Evolutionary conservation across 306 rosid species (phyloP), one percentile per base, ranked within the genome.

Genomic region (Casuarina equisetifolia): DNA sequence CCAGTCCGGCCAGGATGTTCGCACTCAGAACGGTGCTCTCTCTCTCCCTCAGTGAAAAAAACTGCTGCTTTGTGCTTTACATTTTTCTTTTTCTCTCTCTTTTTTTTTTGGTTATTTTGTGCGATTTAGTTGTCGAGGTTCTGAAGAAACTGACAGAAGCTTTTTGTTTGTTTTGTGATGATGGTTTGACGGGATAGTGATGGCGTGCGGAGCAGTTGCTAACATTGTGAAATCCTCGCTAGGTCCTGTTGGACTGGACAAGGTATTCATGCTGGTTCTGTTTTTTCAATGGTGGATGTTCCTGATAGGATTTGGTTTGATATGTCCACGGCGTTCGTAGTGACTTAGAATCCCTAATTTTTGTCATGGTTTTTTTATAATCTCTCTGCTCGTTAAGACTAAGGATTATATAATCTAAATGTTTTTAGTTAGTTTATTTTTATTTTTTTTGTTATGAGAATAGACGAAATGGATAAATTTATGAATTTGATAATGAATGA

Each of bases 171-270:
- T 4, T 32, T 36, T 55, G 39, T 55, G 20, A 39, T 3, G 64
- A 1, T 58, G 64, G 38, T 25, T 4, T 35, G 42, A 64, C 13
- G 45, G n/a, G 17, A 48, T 76, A 90, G 99, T 92, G 71, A 76
- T 96, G 78, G 98, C 96, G 3, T 92, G 98, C 72, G 97, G 90
- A 86, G 97, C 99, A 35, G 84, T 96, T 44, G 97, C 98, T 10
- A 96, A 96, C 85, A 90, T 96, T 32, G 99, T 96, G 48, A 96
- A 96, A 84, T 82, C 96, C 67, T 96, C 98, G 1, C 85, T 96
- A 44, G 99, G 99, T 64, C 98, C 99, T 9, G 99, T 96, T 72
- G 99, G 99, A 63, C 99, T 96, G 35, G 99, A 96, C 85, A 96
- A 96, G 97, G 99, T 92, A 66, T 19, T 63, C 6, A 3, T 19